Conservation (phyloP, 768 basidiomycete genomes). For the Serendipita vermifera region DNA sequence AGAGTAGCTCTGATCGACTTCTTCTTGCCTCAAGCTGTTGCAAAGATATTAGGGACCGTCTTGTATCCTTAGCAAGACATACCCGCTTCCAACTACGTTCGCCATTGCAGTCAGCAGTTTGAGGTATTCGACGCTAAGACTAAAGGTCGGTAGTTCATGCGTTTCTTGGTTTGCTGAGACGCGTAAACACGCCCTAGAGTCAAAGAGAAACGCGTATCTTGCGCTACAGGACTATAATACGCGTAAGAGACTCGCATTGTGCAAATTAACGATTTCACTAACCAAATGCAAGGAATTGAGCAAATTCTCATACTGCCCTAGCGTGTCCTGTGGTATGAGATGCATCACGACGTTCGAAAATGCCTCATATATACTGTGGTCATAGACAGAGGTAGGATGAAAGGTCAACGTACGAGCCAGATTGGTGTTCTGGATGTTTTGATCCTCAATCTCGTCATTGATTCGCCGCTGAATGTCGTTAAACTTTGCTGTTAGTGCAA, state of each 20-base stretch:
- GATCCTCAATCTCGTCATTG: not conserved
- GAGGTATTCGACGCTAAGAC: conserved; percentile 6
- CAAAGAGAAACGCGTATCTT: conserved; percentile 1
- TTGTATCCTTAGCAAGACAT: not conserved
- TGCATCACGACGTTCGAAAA: not conserved
- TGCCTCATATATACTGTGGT: conserved; percentile 4
- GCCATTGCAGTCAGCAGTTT: conserved; percentile 2
- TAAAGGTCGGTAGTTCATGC: conserved; percentile 7
- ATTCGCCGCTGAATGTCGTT: not conserved
- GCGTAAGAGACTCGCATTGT: not conserved
- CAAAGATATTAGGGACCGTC: not conserved
- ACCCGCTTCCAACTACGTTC: not conserved
- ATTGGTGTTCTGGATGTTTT: not conserved
- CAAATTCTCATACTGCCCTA: conserved; percentile 9
- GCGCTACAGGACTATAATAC: not conserved
- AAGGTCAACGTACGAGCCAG: not conserved
- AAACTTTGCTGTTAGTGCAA: not conserved
- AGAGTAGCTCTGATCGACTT: not conserved
- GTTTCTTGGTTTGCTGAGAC: conserved; percentile 9
- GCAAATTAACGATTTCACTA: not conserved
- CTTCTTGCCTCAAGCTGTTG: not conserved
- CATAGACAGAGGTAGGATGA: conserved; percentile 5
- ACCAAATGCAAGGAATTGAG: conserved; percentile 1
- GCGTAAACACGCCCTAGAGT: not conserved
- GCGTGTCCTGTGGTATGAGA: not conserved